Conservation (phyloP, 2,329 filamentous ascomycete species). For the Hirsutella thompsonii region DNA sequence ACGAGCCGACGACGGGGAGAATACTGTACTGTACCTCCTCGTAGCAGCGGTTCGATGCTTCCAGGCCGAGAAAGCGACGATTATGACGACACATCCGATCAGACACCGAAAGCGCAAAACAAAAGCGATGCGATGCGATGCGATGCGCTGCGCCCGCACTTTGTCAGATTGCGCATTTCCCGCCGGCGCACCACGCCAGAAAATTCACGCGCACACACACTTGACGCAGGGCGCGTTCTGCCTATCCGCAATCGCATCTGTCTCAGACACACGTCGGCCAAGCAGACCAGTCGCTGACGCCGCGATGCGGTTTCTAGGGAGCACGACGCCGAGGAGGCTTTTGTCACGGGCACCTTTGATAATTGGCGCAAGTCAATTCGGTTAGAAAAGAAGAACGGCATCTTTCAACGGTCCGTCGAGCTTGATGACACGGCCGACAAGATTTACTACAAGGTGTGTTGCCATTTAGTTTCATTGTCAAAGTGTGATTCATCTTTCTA, state of each 20-base stretch:
- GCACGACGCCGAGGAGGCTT: conserved; percentile 73
- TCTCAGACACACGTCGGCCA: too few species aligned
- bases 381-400: conserved; percentile 60
- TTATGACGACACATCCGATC: too few species aligned
- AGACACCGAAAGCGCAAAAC: too few species aligned
- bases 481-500: neutral
- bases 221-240: neutral
- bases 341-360: conserved; percentile 92
- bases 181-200: too few species aligned
- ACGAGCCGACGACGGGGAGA: too few species aligned
- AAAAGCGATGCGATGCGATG: too few species aligned
- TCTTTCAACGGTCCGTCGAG: conserved; percentile 71
- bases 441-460: conserved; percentile 84
- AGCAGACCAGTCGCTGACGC: conserved; percentile 4
- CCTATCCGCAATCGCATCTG: neutral
- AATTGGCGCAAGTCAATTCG: conserved; percentile 80
- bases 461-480: neutral
- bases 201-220: conserved; percentile 1
- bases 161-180: too few species aligned
- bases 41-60: too few species aligned
- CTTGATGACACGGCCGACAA: conserved; percentile 55
- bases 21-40: too few species aligned
- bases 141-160: too few species aligned
- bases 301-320: conserved; percentile 43
- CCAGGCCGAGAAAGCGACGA: too few species aligned